Base-by-base conservation (phyloP, 2,329 filamentous ascomycete genomes). In the Malbranchea cinnamomea region DNA sequence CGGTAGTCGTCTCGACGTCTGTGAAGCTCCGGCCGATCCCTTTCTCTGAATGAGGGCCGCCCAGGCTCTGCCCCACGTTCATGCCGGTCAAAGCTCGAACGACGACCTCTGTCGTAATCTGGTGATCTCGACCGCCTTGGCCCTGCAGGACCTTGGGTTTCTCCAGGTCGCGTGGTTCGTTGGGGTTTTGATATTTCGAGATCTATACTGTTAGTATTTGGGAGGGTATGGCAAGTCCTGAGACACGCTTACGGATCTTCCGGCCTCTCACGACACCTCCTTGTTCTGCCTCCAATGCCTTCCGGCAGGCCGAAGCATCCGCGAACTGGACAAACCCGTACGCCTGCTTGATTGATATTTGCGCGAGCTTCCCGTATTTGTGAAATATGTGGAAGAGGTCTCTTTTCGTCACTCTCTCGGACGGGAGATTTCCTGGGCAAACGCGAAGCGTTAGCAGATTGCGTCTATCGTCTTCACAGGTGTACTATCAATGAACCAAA, bases 241-340 rank as follows among this genome's bases (percentile, higher is more conserved):
- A 11, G 24, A 21, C 33, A 25, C 6, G 61, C 84, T 71, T 63
- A 93, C 87, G 84, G 49, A 95, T 92, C 52, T 84, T 84, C 40
- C 85, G 77, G n/a, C 85, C 87, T 47, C 81, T 72, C 21, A 95
- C 73, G 39, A 83, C 71, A 23, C 73, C 69, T 6, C 81, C 83
- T 54, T 95, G 82, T 37, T 94, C 74, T 20, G 67, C 67, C 20
- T 78, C 65, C 43, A 95, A 67, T 4, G 87, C 87, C 26, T 66
- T 64, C 33, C 69, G 64, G 40, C 84, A 92, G 46, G 87, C 77
- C 2, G 68, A 64, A 3, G 74, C 60, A 17, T 82, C 76, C 41
- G 93, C 68, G 41, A 91, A 98, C 50, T 95, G 89, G 20, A 95
- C 84, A 49, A 95, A 98, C 2, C 89, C 89, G 54, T 93, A 95